Evolutionary conservation across 768 basidiomycete genomes (phyloP), one percentile per base, ranked within the genome.

Genomic region (Mycena crocata): DNA sequence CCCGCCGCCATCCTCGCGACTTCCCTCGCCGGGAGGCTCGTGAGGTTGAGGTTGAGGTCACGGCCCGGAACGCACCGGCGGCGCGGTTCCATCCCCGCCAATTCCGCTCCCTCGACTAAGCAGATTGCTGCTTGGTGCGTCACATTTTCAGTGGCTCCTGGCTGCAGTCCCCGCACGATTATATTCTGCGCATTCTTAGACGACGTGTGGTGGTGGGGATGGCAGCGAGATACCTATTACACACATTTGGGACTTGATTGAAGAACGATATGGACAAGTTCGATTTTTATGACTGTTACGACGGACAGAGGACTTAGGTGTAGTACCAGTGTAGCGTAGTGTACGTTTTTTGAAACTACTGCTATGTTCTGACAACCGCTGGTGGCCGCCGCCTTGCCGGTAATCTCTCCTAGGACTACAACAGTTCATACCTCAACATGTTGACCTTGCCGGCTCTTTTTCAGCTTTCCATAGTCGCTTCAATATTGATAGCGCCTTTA

Each of bases 1-100:
- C 21, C 35, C 62, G 45, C 44, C 62, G 62, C 14, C 62, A 56
- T 37, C 62, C 44, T 9, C 54, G 62, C 6, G 54, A 56, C 35
- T 63, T 63, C 24, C 12, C 35, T 48, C 45, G 52, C 24, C 31
- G 42, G 34, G 62, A 63, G 31, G 40, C 28, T 21, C 12, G 5
- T n/a, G 32, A 45, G 32, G 26, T 5, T 42, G 40, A 54, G 12
- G 46, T 17, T 9, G 45, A 40, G 37, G 23, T 39, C n/a, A n/a
- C n/a, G n/a, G n/a, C n/a, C 34, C 44, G 54, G 26, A 23, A 9
- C 21, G 21, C 37, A 6, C 35, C 23, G 3, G 23, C 14, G 10
- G 12, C n/a, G 35, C 62, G 54, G 9, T 28, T n/a, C 21, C 62
- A 63, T 30, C 35, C 45, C 12, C 45, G 46, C 19, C 62, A 63